Evolutionary conservation across 306 rosid species (phyloP), one percentile per base, ranked within the genome.

Genomic region (Gastrolobium bilobum): DNA sequence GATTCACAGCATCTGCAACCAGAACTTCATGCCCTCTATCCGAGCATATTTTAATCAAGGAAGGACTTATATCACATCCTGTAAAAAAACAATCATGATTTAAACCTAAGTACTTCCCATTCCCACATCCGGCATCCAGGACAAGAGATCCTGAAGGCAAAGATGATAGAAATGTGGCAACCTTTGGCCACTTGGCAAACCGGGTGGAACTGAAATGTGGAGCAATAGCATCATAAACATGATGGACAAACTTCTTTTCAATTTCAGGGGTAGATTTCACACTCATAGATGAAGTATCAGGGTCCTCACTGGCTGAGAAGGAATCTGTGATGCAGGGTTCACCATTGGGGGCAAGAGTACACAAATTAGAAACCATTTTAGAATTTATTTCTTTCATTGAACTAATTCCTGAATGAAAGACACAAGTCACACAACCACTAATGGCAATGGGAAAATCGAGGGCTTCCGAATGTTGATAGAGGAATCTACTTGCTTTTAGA

Each of bases 131-230:
- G 0, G 97, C 98, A 88, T 91, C 99, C 2, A 96, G 85, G 40
- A 93, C 83, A 43, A 96, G 89, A 66, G 98, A 93, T 54, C 98
- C 98, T 50, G 79, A 56, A 53, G 86, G 81, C 86, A 95, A 82
- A 20, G 98, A 87, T 5, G 98, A 84, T 51, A 92, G 58, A 78
- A 95, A 92, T 4, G 91, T 10, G 39, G 96, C 95, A 73, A 95
- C 99, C 80, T 91, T 92, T 11, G 99, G 99, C 98, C 99, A 95
- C 85, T 92, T 92, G 48, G 99, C 91, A 42, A 88, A 95, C 51
- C 97, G 89, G 29, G 98, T 95, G 52, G 96, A 84, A 77, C 97
- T 90, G 83, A 95, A 95, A 79, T 91, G 99, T 8, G 98, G 99
- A 1, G 99, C 98, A 29, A 96, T 91, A 40, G 98, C 99, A 82